Evolutionary conservation across 768 basidiomycete genomes (phyloP).

Genomic region (Auriscalpium vulgare): DNA sequence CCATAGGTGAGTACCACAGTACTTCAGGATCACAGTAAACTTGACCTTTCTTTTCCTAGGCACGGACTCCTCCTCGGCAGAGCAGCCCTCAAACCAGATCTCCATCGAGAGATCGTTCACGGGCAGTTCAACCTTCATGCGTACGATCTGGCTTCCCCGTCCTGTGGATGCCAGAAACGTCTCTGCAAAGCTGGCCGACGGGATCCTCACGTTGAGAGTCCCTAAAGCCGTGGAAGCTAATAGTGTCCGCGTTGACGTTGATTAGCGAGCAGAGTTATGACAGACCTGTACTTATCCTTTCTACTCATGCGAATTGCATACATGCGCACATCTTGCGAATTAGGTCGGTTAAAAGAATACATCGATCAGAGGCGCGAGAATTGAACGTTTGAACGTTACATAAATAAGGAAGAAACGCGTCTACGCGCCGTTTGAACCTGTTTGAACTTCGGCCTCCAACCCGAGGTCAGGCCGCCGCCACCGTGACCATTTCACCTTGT

Average conservation of each 20-base stretch:
- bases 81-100: slow-evolving; percentile 27
- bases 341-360: no score
- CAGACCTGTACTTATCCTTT: no score
- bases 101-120: slow-evolving; percentile 55
- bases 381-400: no score
- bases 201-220: slow-evolving; percentile 56
- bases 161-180: slow-evolving; percentile 52
- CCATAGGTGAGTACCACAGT: neutral
- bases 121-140: slow-evolving; percentile 46
- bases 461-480: no score
- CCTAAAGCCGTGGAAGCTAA: slow-evolving; percentile 55
- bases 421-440: no score
- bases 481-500: no score
- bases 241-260: slow-evolving; percentile 39
- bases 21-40: neutral
- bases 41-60: no score
- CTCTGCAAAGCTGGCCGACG: slow-evolving; percentile 57
- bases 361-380: no score
- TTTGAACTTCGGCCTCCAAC: no score
- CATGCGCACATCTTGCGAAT: no score
- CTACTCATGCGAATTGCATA: no score
- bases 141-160: slow-evolving; percentile 67
- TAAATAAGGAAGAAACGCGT: no score
- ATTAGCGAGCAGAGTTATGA: slow-evolving; percentile 14
- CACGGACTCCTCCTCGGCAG: slow-evolving; percentile 1